Evolutionary conservation across 108 stramenopile genomes (phyloP).

Genomic region (Seminavis robusta): DNA sequence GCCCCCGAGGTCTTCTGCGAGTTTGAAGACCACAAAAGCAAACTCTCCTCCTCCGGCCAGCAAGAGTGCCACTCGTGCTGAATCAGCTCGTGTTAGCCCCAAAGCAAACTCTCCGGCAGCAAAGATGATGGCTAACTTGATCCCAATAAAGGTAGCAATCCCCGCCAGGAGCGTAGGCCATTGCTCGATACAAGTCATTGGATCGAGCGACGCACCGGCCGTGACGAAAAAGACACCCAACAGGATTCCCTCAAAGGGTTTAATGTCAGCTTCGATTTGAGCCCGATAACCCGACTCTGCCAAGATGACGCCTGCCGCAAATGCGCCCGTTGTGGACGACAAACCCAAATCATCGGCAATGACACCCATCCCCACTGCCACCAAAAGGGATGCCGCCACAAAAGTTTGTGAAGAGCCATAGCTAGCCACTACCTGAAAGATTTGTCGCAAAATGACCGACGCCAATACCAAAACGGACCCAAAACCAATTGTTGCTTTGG

Average conservation of each 20-base stretch:
- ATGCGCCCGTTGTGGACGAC: constrained; percentile 65
- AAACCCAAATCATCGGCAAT: constrained; percentile 59
- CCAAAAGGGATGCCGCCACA: constrained; percentile 66
- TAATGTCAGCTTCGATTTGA: constrained; percentile 80
- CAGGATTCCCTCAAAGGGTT: constrained; percentile 79
- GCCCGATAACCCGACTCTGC: constrained; percentile 69
- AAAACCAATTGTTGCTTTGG: constrained; percentile 73
- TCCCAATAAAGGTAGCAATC: constrained; percentile 43
- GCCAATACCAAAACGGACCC: constrained; percentile 56
- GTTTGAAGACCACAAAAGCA: constrained; percentile 70
- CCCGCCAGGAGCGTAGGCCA: constrained; percentile 70
- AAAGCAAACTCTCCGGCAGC: constrained; percentile 50
- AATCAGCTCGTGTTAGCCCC: constrained; percentile 50
- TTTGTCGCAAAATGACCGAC: constrained; percentile 38
- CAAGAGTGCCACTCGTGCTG: constrained; percentile 58
- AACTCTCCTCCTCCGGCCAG: constrained; percentile 72
- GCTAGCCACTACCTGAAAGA: constrained; percentile 71
- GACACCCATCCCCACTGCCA: constrained; percentile 72
- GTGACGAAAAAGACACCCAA: constrained; percentile 78
- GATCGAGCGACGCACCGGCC: constrained; percentile 67
- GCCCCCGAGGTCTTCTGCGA: constrained; percentile 63
- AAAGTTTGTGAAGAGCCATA: constrained; percentile 68
- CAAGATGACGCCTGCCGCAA: constrained; percentile 76
- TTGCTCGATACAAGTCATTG: constrained; percentile 42
- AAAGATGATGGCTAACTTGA: constrained; percentile 58